A percentile compares a stretch with the other conserved stretches of the same genome.
Evolutionary conservation across 768 basidiomycete species (phyloP).

Genomic region (Suillus plorans): DNA sequence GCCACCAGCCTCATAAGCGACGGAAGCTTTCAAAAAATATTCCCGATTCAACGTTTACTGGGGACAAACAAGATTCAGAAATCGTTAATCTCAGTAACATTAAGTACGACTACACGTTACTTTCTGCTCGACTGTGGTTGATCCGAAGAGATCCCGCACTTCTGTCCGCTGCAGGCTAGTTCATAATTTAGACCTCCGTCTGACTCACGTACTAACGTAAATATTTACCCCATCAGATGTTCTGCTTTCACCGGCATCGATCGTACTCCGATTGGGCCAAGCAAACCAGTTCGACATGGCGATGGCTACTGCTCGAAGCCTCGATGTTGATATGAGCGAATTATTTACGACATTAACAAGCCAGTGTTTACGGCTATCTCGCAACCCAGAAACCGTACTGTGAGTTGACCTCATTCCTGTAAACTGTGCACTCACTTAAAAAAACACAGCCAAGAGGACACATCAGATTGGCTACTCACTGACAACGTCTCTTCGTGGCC

Average conservation of each 20-base stretch:
- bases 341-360: slow-evolving; percentile 75
- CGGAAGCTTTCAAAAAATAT: slow-evolving; percentile 72
- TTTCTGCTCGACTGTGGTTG: slow-evolving; percentile 77
- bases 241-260: slow-evolving; percentile 55
- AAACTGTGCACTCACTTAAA: slow-evolving; percentile 8
- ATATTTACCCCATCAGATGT: slow-evolving; percentile 42
- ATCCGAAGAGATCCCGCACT: slow-evolving; percentile 64
- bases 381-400: slow-evolving; percentile 59
- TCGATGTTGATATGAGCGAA: slow-evolving; percentile 85
- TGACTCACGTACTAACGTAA: not conserved
- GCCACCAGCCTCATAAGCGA: slow-evolving; percentile 61
- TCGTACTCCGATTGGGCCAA: slow-evolving; percentile 79
- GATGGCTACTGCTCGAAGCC: slow-evolving; percentile 68
- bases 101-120: slow-evolving; percentile 71
- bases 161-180: slow-evolving; percentile 64
- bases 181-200: not conserved
- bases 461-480: slow-evolving; percentile 79
- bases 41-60: slow-evolving; percentile 69
- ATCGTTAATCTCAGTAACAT: slow-evolving; percentile 80
- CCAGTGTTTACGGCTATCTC: slow-evolving; percentile 77
- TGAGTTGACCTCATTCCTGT: slow-evolving; percentile 32
- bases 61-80: slow-evolving; percentile 68
- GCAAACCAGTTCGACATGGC: slow-evolving; percentile 78
- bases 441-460: slow-evolving; percentile 59
- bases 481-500: slow-evolving; percentile 83